Conservation (phyloP, 352 stramenopile species). For the Stephanocyclus meneghinianus region DNA sequence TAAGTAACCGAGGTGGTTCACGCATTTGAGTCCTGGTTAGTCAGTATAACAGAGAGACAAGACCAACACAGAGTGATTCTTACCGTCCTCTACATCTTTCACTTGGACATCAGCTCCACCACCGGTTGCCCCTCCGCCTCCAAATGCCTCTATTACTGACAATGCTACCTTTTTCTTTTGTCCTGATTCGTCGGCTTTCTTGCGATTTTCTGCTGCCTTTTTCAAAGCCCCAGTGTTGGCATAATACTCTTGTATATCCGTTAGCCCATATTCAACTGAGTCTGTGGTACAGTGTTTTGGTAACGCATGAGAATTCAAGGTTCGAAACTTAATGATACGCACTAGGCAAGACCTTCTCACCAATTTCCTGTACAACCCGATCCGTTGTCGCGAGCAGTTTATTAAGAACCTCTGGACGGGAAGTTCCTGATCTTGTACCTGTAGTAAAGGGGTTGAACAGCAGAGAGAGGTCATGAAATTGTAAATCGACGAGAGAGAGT, state of each 20-base stretch:
- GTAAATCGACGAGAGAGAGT: not conserved
- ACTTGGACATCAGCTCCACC: constrained; percentile 61
- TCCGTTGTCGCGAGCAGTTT: constrained; percentile 80
- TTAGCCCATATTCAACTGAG: constrained; percentile 82
- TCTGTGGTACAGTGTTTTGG: constrained; percentile 31
- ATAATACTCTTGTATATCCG: constrained; percentile 84
- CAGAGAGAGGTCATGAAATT: not conserved
- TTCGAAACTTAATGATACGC: not conserved
- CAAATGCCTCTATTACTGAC: constrained; percentile 82
- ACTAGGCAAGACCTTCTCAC: not conserved
- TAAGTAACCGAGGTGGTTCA: not conserved
- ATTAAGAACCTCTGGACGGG: constrained; percentile 73
- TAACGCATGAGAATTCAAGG: not conserved
- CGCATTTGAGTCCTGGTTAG: not conserved
- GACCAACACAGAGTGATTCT: not conserved
- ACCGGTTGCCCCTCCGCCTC: constrained; percentile 17
- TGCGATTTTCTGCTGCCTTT: constrained; percentile 77
- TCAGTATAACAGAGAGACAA: not conserved
- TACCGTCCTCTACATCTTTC: constrained; percentile 72
- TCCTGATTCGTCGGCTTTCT: constrained; percentile 48
- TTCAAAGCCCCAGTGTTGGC: constrained; percentile 78
- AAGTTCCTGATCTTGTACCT: constrained; percentile 43
- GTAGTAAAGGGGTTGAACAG: not conserved
- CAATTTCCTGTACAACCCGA: constrained; percentile 81
- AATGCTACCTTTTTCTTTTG: constrained; percentile 72